phyloP scores from a whole-genome alignment of 345 rosid species.

The Corchorus capsularis region DNA sequence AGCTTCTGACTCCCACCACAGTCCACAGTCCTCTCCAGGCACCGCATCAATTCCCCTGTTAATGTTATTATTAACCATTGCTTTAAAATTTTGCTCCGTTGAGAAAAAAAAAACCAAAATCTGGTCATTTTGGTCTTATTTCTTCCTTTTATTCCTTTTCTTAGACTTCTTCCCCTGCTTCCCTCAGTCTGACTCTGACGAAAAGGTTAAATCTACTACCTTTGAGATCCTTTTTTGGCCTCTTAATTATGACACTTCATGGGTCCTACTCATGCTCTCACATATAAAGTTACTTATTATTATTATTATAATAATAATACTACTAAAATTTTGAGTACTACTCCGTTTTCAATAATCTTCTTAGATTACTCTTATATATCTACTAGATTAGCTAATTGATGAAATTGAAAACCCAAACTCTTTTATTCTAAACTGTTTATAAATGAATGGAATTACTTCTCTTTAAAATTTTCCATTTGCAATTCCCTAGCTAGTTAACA shows the following conservation, averaged over 20 bases:
- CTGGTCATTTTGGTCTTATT: constrained; percentile 29
- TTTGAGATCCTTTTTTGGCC: constrained; percentile 11
- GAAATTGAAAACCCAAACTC: no score
- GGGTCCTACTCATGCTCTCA: neutral
- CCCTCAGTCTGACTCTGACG: constrained; percentile 19
- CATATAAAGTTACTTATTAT: no score
- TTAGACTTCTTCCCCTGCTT: constrained; percentile 5
- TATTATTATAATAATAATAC: no score
- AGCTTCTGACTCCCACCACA: neutral
- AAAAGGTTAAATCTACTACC: constrained; percentile 10
- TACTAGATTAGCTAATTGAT: no score
- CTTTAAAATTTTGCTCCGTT: constrained; percentile 19
- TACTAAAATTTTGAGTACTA: no score
- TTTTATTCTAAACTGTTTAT: no score
- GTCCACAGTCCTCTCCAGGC: neutral
- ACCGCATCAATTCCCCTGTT: neutral
- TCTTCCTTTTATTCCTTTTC: constrained; percentile 14
- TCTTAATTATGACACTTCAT: neutral
- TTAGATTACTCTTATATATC: no score
- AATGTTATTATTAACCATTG: neutral
- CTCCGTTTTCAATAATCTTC: no score
- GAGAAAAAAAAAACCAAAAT: constrained; percentile 25
- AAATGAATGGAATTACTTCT: no score
- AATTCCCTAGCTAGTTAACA: no score
- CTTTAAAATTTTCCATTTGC: no score